Conservation (phyloP, 1,284 basidiomycete species). For the Phlebopus sp. region DNA sequence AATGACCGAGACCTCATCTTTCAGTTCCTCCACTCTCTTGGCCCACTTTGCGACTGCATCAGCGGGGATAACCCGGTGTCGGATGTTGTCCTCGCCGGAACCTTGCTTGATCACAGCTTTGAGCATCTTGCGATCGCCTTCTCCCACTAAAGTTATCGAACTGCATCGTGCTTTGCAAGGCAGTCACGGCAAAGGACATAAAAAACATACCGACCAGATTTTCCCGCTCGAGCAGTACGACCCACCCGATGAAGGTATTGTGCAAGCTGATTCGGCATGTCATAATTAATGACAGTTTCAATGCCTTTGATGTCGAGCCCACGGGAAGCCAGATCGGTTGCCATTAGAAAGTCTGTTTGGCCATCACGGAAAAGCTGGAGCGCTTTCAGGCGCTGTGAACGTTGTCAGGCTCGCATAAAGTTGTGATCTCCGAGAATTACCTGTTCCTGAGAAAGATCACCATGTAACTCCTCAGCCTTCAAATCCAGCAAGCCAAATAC, state of each 20-base stretch:
- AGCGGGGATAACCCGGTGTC: constrained; percentile 86
- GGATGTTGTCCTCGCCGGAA: constrained; percentile 74
- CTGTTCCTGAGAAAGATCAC: constrained; percentile 94
- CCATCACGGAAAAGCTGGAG: constrained; percentile 88
- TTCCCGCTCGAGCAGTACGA: constrained; percentile 92
- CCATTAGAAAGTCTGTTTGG: constrained; percentile 85
- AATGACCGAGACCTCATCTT: constrained; percentile 79
- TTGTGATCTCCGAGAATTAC: constrained; percentile 35
- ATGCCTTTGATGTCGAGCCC: constrained; percentile 97
- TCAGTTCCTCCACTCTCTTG: constrained; percentile 70
- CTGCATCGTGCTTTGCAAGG: constrained; percentile 38
- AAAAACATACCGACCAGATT: constrained; percentile 75
- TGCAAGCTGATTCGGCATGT: constrained; percentile 92
- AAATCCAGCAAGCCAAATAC: constrained; percentile 88
- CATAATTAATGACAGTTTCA: constrained; percentile 97
- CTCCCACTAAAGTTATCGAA: constrained; percentile 94
- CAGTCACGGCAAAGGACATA: constrained; percentile 2
- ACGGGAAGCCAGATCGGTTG: constrained; percentile 93
- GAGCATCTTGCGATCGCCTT: constrained; percentile 94
- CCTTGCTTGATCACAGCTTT: constrained; percentile 94
- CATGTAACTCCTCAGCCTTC: constrained; percentile 90
- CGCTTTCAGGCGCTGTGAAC: constrained; percentile 72
- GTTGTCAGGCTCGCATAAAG: constrained; percentile 6
- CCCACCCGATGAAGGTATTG: constrained; percentile 97
- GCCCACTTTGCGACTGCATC: constrained; percentile 76